A percentile compares a stretch with the other conserved stretches of the same genome.
These are phyloP conservation scores for Petrea volubilis DNA, from an alignment of 257 asterid genomes.

Conservation along the genomic window DNA sequence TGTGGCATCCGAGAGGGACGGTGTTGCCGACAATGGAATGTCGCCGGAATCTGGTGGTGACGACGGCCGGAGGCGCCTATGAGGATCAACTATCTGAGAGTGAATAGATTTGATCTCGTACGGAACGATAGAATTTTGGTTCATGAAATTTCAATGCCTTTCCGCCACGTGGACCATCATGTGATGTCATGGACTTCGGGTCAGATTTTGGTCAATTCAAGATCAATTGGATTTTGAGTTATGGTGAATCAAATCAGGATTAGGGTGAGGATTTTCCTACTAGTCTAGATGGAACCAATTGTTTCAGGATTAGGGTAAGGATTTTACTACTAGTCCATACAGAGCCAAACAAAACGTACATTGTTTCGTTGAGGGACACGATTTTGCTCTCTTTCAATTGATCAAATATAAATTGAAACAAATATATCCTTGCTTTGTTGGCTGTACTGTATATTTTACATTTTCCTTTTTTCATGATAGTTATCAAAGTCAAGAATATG, in stretches of 20 bases:
- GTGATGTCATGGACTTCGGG: neutral
- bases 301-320: too few relatives aligned
- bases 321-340: neutral
- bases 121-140: conserved; percentile 59
- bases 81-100: conserved; percentile 68
- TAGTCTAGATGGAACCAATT: too few relatives aligned
- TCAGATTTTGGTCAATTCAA: neutral
- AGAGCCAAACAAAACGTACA: neutral
- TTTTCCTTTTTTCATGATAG: too few relatives aligned
- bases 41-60: conserved; percentile 61
- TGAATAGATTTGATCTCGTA: conserved; percentile 56
- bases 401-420: too few relatives aligned
- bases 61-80: conserved; percentile 66
- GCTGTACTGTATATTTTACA: too few relatives aligned
- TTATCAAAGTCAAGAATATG: too few relatives aligned
- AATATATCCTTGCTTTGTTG: too few relatives aligned
- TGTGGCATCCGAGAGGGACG: conserved; percentile 37
- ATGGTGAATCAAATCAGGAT: too few relatives aligned
- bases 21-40: conserved; percentile 56
- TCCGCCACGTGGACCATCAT: conserved; percentile 35
- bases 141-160: conserved; percentile 63
- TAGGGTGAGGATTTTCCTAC: neutral
- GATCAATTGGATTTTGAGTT: neutral
- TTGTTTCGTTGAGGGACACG: neutral
- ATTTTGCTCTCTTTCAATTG: neutral